Evolutionary conservation across 139 green algal species (phyloP), one percentile per base, ranked within the genome.

Genomic region (Tetradesmus obliquus): DNA sequence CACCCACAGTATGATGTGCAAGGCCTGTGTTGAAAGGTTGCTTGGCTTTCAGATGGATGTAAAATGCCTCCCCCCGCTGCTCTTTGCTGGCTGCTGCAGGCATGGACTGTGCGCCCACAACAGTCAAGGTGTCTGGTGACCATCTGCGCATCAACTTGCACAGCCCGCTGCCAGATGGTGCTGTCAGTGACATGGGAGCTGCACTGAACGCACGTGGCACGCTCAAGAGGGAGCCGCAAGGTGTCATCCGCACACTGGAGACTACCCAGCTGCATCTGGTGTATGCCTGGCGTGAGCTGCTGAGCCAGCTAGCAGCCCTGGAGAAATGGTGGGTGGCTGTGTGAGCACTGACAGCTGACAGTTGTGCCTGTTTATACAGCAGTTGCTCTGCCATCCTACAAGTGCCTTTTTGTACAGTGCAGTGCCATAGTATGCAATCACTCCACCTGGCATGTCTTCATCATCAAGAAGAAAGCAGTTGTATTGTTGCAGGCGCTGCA

Each of bases 251-350:
- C 32, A 62, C 80, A n/a, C 55, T 85, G 6, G 45, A 85, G 80
- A 69, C 81, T 22, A 86, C 81, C 20, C 54, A 71, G 53, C 81
- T 86, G 81, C 81, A 71, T 13, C 13, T 86, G 51, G 3, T 66
- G 53, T 86, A 86, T 66, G 81, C 80, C 20, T 58, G 80, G 45
- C 80, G 55, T 85, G 45, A 85, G 80, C 45, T 85, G 51, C 51
- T 85, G 80, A 85, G 45, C 45, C 80, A 85, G 45, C 45, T 85
- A 22, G 45, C 80, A 60, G 80, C 32, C 12, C 80, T 85, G 51
- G 55, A 8, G 17, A 85, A 87, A 60, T 85, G 80, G 80, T 85
- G 55, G 51, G 80, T 83, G n/a, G 9, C 51, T 19, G 51, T 24
- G 8, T 54, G n/a, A 54, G 9, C 51, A 85, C 74, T 53, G 20